Percentiles rank a stretch among this genome's conserved stretches.
phyloP scores from a whole-genome alignment of 1,284 basidiomycete species.

The Austroboletus novae-zelandiae region DNA sequence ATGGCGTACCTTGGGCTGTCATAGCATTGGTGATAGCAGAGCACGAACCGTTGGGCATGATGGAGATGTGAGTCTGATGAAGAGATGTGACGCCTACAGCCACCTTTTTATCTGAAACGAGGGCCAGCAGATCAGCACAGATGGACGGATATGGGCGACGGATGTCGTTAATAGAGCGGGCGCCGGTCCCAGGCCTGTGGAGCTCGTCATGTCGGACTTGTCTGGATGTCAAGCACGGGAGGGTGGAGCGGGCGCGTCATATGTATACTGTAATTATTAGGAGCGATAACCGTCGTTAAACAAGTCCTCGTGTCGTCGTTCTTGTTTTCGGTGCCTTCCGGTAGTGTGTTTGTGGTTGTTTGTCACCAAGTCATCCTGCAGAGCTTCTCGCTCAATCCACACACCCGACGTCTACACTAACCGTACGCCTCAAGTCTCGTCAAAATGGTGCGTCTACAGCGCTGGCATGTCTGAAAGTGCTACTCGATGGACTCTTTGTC shows the following conservation, averaged over 20 bases:
- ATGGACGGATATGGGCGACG: conserved; percentile 5
- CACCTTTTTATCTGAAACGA: conserved; percentile 15
- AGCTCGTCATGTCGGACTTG: neutral
- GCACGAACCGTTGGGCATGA: conserved; percentile 40
- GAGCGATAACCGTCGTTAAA: too few relatives aligned
- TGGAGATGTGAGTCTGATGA: conserved; percentile 41
- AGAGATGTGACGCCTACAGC: neutral
- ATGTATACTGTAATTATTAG: too few relatives aligned
- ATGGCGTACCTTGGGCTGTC: conserved; percentile 42
- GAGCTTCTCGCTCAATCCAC: neutral
- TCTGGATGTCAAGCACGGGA: too few relatives aligned
- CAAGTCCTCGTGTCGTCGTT: too few relatives aligned
- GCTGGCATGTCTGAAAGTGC: neutral
- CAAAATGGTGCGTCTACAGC: conserved; percentile 27
- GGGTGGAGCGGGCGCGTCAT: too few relatives aligned
- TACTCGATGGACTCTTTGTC: neutral
- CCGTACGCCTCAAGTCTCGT: conserved; percentile 19
- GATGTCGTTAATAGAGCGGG: neutral
- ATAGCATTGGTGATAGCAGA: conserved; percentile 55
- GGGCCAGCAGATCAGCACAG: conserved; percentile 15
- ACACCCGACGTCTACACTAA: conserved; percentile 1
- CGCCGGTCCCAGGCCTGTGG: neutral
- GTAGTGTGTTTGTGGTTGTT: conserved; percentile 25
- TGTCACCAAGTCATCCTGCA: conserved; percentile 1
- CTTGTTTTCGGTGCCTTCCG: neutral